phyloP scores from a whole-genome alignment of 2,329 filamentous ascomycete genomes.

The Colletotrichum orbiculare region DNA sequence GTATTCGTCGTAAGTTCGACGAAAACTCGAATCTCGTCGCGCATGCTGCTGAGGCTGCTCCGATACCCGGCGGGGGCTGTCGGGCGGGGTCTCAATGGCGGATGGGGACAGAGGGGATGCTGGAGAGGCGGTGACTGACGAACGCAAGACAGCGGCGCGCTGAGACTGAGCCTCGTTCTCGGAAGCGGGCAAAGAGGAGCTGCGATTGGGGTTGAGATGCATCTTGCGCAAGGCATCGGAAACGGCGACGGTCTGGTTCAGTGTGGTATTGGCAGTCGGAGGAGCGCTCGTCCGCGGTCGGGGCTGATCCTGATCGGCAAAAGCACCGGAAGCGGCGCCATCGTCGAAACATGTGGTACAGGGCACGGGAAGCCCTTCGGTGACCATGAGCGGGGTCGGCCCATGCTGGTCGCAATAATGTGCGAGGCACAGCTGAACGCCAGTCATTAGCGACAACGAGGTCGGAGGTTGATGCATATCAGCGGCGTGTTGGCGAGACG shows the following conservation, averaged over 20 bases:
- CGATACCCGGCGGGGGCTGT: slow-evolving; percentile 61
- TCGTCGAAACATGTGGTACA: slow-evolving; percentile 69
- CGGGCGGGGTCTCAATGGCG: slow-evolving; percentile 67
- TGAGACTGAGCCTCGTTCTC: slow-evolving; percentile 58
- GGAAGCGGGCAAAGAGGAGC: slow-evolving; percentile 55
- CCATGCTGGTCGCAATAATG: slow-evolving; percentile 79
- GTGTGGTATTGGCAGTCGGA: slow-evolving; percentile 43
- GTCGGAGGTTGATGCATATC: slow-evolving; percentile 32
- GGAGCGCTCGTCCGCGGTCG: slow-evolving; percentile 55
- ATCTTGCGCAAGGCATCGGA: slow-evolving; percentile 61
- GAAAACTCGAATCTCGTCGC: slow-evolving; percentile 69
- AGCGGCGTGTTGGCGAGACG: slow-evolving; percentile 14
- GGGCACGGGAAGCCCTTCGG: slow-evolving; percentile 71
- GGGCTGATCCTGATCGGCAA: slow-evolving; percentile 42
- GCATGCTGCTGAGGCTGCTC: slow-evolving; percentile 46
- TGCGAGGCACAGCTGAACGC: slow-evolving; percentile 72
- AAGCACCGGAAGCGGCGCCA: slow-evolving; percentile 44
- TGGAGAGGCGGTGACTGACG: slow-evolving; percentile 48
- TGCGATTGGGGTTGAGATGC: slow-evolving; percentile 54
- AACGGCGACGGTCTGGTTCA: slow-evolving; percentile 48
- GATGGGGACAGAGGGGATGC: slow-evolving; percentile 48
- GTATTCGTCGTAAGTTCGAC: slow-evolving; percentile 73
- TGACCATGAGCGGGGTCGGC: slow-evolving; percentile 76
- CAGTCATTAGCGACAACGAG: slow-evolving; percentile 37
- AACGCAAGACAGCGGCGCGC: slow-evolving; percentile 54